Evolutionary conservation across 129 eudicot genomes (phyloP).

Genomic region (Artemisia argyi): DNA sequence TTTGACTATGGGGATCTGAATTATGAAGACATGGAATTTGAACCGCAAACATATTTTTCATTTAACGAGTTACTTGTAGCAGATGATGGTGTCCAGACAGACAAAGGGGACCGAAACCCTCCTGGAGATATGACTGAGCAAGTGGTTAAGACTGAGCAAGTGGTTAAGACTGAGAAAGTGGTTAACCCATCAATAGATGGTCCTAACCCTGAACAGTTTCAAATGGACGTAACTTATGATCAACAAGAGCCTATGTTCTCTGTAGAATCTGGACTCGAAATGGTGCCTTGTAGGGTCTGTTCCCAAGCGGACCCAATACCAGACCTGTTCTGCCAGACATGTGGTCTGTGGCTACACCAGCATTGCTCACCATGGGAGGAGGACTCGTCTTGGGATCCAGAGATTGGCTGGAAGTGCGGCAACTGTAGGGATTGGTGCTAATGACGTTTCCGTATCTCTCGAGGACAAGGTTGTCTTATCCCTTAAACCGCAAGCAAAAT

Average conservation of each 20-base stretch:
- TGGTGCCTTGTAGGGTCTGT: constrained; percentile 56
- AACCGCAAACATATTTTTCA: constrained; percentile 95
- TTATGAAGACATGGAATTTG: constrained; percentile 74
- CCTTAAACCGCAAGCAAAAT: background rate
- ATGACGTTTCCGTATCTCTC: background rate
- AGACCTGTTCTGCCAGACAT: constrained; percentile 62
- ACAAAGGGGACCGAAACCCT: constrained; percentile 32
- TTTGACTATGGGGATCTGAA: constrained; percentile 53
- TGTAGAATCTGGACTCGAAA: constrained; percentile 28
- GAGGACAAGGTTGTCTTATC: constrained; percentile 6
- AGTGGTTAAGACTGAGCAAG: constrained; percentile 32
- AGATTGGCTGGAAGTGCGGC: constrained; percentile 81
- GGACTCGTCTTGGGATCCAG: constrained; percentile 40
- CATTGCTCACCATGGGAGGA: constrained; percentile 85
- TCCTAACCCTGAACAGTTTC: constrained; percentile 40
- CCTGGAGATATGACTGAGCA: constrained; percentile 28
- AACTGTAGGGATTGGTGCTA: constrained; percentile 65
- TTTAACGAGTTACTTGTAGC: constrained; percentile 76
- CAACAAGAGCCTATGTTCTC: constrained; percentile 46
- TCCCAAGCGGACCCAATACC: constrained; percentile 61
- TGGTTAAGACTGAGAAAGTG: constrained; percentile 33
- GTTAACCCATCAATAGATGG: constrained; percentile 25
- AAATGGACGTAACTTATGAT: constrained; percentile 39
- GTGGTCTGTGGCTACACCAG: constrained; percentile 75
- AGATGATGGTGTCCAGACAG: constrained; percentile 46